phyloP scores from a whole-genome alignment of 805 yeast genomes.

The Blastobotrys muscicola region DNA sequence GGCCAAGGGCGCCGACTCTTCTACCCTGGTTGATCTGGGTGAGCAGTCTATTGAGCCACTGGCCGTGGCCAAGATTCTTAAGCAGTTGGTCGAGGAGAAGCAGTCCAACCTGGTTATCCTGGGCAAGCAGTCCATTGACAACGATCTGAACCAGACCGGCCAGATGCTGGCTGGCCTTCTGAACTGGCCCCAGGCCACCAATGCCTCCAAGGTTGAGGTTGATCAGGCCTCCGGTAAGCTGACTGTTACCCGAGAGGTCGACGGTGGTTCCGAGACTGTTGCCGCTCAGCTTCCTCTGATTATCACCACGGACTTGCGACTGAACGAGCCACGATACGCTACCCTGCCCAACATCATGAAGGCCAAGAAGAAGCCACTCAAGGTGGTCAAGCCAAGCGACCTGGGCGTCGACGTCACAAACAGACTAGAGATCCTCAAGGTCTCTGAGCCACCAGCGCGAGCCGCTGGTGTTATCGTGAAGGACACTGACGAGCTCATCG shows the following conservation, averaged over 20 bases:
- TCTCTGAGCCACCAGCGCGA: slow-evolving; percentile 81
- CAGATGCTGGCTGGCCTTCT: slow-evolving; percentile 91
- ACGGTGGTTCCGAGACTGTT: slow-evolving; percentile 86
- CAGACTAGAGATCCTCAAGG: slow-evolving; percentile 58
- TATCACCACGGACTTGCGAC: slow-evolving; percentile 85
- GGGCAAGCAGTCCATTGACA: slow-evolving; percentile 97
- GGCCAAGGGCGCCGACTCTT: slow-evolving; percentile 89
- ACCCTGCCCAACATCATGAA: slow-evolving; percentile 94
- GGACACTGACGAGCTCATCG: slow-evolving; percentile 71
- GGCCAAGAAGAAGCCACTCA: slow-evolving; percentile 93
- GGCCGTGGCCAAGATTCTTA: slow-evolving; percentile 76
- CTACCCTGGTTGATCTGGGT: slow-evolving; percentile 73
- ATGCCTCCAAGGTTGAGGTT: slow-evolving; percentile 76
- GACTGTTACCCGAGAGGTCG: slow-evolving; percentile 82
- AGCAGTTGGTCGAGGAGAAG: slow-evolving; percentile 60
- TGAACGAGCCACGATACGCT: slow-evolving; percentile 94
- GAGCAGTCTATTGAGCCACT: slow-evolving; percentile 75
- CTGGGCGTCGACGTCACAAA: slow-evolving; percentile 56
- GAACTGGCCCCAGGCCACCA: slow-evolving; percentile 95
- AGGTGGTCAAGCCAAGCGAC: slow-evolving; percentile 51
- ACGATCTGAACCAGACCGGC: slow-evolving; percentile 91
- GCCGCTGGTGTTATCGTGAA: slow-evolving; percentile 72
- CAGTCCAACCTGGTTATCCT: slow-evolving; percentile 70
- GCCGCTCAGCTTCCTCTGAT: slow-evolving; percentile 72
- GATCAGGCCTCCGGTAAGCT: slow-evolving; percentile 44